These are phyloP conservation scores for Clonostachys solani DNA, from an alignment of 2,329 filamentous ascomycete species.

Conservation along the genomic window DNA sequence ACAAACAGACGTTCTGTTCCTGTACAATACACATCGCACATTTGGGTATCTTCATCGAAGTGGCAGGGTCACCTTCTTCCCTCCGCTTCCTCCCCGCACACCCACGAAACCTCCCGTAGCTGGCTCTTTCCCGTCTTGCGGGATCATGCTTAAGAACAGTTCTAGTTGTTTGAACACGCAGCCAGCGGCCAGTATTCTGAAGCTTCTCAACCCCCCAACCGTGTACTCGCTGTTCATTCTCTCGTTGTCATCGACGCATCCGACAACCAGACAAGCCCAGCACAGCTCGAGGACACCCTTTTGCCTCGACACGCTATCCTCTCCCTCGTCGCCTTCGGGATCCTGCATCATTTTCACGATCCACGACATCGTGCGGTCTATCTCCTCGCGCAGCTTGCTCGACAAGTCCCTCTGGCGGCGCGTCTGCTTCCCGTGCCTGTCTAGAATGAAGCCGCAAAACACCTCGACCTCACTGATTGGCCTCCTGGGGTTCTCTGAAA, in stretches of 20 bases:
- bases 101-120: constrained; percentile 15
- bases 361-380: constrained; percentile 38
- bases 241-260: constrained; percentile 5
- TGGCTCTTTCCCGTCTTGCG: not conserved
- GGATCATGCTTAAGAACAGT: constrained; percentile 6
- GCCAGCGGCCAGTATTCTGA: constrained; percentile 28
- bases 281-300: constrained; percentile 23
- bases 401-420: constrained; percentile 47
- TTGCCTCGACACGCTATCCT: constrained; percentile 6
- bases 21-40: no score
- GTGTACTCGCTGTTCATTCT: not conserved
- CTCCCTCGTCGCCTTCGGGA: not conserved
- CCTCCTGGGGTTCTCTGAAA: constrained; percentile 36
- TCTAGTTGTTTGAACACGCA: constrained; percentile 23
- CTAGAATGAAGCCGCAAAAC: constrained; percentile 52
- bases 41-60: constrained; percentile 5
- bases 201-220: constrained; percentile 20
- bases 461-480: constrained; percentile 46
- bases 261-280: constrained; percentile 26
- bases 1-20: no score
- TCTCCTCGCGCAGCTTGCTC: constrained; percentile 45
- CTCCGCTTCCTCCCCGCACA: constrained; percentile 9
- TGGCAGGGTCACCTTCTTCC: constrained; percentile 7
- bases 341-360: constrained; percentile 27
- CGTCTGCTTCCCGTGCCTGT: constrained; percentile 42